Percentiles rank a stretch among this genome's conserved stretches.
Evolutionary conservation across 495 filamentous ascomycete species (phyloP).

Genomic region (Physcia stellaris): DNA sequence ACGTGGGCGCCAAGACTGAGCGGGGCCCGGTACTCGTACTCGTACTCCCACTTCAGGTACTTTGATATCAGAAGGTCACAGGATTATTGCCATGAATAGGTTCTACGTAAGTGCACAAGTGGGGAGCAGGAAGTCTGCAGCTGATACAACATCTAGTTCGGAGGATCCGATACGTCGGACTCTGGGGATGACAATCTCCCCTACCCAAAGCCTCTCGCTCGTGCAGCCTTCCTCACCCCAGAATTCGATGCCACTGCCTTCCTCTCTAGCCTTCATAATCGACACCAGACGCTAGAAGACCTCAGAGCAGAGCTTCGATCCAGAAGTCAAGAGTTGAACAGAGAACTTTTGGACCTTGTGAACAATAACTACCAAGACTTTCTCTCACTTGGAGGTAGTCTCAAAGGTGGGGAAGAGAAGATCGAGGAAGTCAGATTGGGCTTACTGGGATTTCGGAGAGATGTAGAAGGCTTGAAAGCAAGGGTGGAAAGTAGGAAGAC

Average conservation of each 20-base stretch:
- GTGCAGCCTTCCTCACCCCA: conserved; percentile 61
- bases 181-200: conserved; percentile 59
- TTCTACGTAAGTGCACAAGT: conserved; percentile 12
- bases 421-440: conserved; percentile 86
- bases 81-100: conserved; percentile 7
- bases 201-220: conserved; percentile 69
- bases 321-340: conserved; percentile 56
- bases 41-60: no score
- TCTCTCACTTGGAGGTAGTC: conserved; percentile 61
- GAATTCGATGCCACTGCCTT: conserved; percentile 72
- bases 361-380: conserved; percentile 91
- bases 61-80: no score
- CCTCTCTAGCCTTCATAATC: conserved; percentile 67
- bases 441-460: conserved; percentile 68
- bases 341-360: conserved; percentile 83
- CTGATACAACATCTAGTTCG: conserved; percentile 23
- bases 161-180: conserved; percentile 34
- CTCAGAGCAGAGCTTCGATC: conserved; percentile 72
- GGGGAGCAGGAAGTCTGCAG: background rate
- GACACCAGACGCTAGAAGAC: conserved; percentile 93
- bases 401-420: conserved; percentile 80
- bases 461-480: conserved; percentile 46
- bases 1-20: no score
- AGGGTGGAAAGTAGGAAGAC: conserved; percentile 36
- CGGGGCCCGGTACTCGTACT: no score